phyloP scores from a whole-genome alignment of 2,329 filamentous ascomycete species.

The Bipolaris sorokiniana region DNA sequence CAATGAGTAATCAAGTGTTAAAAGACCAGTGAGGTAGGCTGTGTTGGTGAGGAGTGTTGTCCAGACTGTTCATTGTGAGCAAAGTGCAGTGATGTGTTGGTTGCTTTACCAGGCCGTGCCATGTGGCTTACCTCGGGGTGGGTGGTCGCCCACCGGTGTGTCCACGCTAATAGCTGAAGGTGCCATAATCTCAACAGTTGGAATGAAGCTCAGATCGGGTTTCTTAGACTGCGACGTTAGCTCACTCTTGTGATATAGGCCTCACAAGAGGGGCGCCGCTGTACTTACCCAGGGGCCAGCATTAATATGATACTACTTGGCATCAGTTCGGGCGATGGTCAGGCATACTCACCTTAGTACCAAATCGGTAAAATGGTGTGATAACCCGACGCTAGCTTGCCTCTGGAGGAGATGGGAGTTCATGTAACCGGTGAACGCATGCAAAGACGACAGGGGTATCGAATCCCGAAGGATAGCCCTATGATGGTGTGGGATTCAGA shows the following conservation, averaged over 20 bases:
- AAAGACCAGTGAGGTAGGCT: constrained; percentile 77
- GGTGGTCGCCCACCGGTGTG: not conserved
- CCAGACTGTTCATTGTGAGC: constrained; percentile 66
- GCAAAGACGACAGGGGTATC: not conserved
- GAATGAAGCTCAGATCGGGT: not conserved
- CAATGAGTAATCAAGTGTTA: constrained; percentile 80
- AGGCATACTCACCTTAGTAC: not conserved
- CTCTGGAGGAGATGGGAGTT: not conserved
- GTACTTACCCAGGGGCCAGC: no score
- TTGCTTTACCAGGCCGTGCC: not conserved
- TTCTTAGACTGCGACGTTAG: not conserved
- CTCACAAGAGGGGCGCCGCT: not conserved
- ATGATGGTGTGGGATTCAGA: not conserved
- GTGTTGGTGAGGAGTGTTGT: constrained; percentile 85
- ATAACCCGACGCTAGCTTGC: not conserved
- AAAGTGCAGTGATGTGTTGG: not conserved
- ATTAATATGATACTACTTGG: not conserved
- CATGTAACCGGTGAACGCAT: not conserved
- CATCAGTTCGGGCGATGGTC: not conserved
- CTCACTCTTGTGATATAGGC: not conserved
- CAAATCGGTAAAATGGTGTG: not conserved
- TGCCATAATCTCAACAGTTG: not conserved
- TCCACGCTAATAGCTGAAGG: not conserved
- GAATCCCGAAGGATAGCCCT: not conserved
- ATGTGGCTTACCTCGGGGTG: not conserved